Base-by-base conservation (phyloP, 2,329 filamentous ascomycete genomes). In the Raffaelea albimanens region DNA sequence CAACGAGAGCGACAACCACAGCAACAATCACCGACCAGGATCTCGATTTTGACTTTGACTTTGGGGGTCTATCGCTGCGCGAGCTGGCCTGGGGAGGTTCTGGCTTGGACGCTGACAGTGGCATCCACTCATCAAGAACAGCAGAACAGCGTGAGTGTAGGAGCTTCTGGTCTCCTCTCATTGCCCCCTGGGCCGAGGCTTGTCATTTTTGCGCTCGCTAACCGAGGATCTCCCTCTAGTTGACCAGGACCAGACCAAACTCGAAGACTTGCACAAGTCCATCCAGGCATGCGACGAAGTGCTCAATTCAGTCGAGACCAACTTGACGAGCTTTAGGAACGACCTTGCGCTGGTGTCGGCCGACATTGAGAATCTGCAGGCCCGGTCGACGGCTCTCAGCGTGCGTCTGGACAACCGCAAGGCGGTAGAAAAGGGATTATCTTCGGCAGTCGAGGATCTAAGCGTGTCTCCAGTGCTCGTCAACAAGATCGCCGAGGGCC, bases 271-370 rank as follows among this genome's bases (percentile, higher is more conserved):
- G 39, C 93, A 97, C 65, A 80, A 78, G 58, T 94, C 90, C 4
- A 97, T 98, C 58, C 67, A 74, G 61, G 86, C 87, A 44, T 98
- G 91, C 67, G 93, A 98, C 65, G 85, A 95, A 61, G 87, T 97
- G 44, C 76, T 97, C 41, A 86, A 83, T 64, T 95, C 90, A 0
- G 93, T 98, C 47, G 91, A 98, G 67, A 82, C 80, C 29, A 97
- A 96, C 62, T 73, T 98, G 46, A 86, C 86, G 34, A 91, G 83
- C 63, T 98, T 98, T 61, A 89, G 94, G 61, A 86, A 89, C 51
- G 94, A 98, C 63, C 78, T 98, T 11, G 91, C 88, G 9, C 79
- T 82, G 14, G 93, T 98, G 13, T 96, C 93, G 2, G 84, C 89
- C 7, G 93, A 98, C 62, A 98, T 98, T 45, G 93, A 98, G 66